A percentile compares a stretch with the other conserved stretches of the same genome.
Evolutionary conservation across 768 basidiomycete genomes (phyloP).

Genomic region (Podaxis carcinomalis): DNA sequence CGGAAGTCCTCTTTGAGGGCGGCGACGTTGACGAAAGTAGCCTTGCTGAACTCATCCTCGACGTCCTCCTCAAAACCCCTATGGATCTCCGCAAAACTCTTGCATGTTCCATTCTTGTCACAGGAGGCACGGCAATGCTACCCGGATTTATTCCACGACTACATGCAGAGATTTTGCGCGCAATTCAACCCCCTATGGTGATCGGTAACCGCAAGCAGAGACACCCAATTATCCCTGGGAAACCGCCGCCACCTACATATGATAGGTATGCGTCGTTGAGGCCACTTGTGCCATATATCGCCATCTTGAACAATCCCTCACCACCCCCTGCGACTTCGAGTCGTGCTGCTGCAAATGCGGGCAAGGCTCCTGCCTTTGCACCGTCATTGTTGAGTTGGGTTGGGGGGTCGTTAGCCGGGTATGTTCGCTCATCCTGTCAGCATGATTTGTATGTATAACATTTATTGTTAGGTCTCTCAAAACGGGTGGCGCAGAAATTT

Average conservation of each 20-base stretch:
- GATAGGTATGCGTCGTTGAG: constrained; percentile 76
- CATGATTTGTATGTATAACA: neutral
- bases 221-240: constrained; percentile 30
- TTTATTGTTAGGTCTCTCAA: constrained; percentile 64
- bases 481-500: constrained; percentile 78
- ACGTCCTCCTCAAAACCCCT: constrained; percentile 79
- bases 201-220: constrained; percentile 15
- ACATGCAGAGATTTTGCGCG: constrained; percentile 69
- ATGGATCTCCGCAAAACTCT: constrained; percentile 86
- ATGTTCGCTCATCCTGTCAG: constrained; percentile 22
- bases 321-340: constrained; percentile 48
- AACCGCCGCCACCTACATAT: constrained; percentile 44
- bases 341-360: constrained; percentile 58
- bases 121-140: constrained; percentile 87
- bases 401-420: constrained; percentile 92
- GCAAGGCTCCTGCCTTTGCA: constrained; percentile 84
- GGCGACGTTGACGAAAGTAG: constrained; percentile 87
- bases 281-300: constrained; percentile 65
- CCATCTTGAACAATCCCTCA: constrained; percentile 82
- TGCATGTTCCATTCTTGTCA: constrained; percentile 78
- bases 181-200: constrained; percentile 35
- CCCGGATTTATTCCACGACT: constrained; percentile 91
- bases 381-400: constrained; percentile 86
- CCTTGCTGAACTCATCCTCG: constrained; percentile 76
- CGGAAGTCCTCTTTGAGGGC: constrained; percentile 87